A percentile compares a stretch with the other conserved stretches of the same genome.
These are phyloP conservation scores for Fraxinus anomala DNA, from an alignment of 257 asterid genomes.

Conservation along the genomic window DNA sequence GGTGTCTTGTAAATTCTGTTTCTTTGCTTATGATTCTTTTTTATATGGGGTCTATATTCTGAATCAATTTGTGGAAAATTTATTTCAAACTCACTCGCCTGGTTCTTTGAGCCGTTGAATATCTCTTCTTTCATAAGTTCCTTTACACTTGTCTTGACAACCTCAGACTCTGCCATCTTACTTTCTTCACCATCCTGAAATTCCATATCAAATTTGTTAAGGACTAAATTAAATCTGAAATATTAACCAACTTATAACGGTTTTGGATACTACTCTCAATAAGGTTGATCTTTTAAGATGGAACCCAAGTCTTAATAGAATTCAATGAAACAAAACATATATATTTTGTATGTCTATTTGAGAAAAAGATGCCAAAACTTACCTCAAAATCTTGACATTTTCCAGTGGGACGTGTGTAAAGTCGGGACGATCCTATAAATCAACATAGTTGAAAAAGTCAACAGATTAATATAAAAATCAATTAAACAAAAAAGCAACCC, in stretches of 20 bases:
- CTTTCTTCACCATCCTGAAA: slow-evolving; percentile 55
- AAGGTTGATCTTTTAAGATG: too few relatives aligned
- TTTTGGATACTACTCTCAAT: too few relatives aligned
- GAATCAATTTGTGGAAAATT: slow-evolving; percentile 33
- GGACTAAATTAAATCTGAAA: neutral
- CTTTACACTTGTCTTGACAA: slow-evolving; percentile 70
- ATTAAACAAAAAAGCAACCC: neutral
- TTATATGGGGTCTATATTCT: slow-evolving; percentile 34
- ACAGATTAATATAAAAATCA: neutral
- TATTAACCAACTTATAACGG: too few relatives aligned
- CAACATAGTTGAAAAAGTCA: neutral
- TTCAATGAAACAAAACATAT: slow-evolving; percentile 12
- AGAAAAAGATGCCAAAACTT: slow-evolving; percentile 27
- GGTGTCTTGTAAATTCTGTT: slow-evolving; percentile 32
- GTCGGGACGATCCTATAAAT: slow-evolving; percentile 4
- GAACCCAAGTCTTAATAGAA: neutral
- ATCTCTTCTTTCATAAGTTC: slow-evolving; percentile 94
- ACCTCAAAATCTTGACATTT: slow-evolving; percentile 39
- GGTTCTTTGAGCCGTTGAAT: slow-evolving; percentile 40
- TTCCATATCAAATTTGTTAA: neutral
- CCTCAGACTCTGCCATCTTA: slow-evolving; percentile 37
- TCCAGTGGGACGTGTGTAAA: slow-evolving; percentile 23
- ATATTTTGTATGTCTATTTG: slow-evolving; percentile 10
- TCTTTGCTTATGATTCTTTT: slow-evolving; percentile 44
- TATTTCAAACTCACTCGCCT: slow-evolving; percentile 35